phyloP scores from a whole-genome alignment of 2,329 filamentous ascomycete genomes.

The Anisogramma anomala region DNA sequence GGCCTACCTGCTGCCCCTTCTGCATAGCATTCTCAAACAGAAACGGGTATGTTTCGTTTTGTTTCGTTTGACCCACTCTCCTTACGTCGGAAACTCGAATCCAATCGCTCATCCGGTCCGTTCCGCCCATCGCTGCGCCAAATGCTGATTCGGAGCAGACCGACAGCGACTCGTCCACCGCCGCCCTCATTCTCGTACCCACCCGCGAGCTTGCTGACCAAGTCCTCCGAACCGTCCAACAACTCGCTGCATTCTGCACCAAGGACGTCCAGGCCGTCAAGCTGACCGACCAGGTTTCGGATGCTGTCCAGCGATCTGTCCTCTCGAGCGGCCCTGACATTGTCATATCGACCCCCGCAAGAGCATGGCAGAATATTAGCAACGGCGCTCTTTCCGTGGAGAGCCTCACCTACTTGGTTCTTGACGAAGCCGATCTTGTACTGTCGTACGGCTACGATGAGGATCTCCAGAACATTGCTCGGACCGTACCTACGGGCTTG shows the following conservation, averaged over 20 bases:
- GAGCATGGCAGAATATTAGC: constrained; percentile 68
- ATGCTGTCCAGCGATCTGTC: constrained; percentile 76
- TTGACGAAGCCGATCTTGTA: constrained; percentile 91
- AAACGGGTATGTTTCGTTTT: constrained; percentile 45
- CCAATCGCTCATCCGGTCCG: constrained; percentile 1
- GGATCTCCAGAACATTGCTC: constrained; percentile 69
- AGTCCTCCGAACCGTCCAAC: constrained; percentile 66
- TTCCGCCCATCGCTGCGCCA: constrained; percentile 15
- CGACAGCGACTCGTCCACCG: constrained; percentile 43
- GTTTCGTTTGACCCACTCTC: neutral
- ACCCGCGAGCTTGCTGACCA: constrained; percentile 92
- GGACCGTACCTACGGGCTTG: constrained; percentile 68
- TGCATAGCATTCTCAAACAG: constrained; percentile 70
- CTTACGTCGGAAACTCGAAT: too few species aligned
- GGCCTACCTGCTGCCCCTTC: constrained; percentile 84
- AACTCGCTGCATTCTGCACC: constrained; percentile 70
- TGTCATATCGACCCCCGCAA: constrained; percentile 80
- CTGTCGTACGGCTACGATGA: constrained; percentile 90
- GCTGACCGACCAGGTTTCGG: constrained; percentile 79
- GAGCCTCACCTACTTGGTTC: constrained; percentile 63
- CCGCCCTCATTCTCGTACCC: constrained; percentile 82
- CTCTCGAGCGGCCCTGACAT: constrained; percentile 80
- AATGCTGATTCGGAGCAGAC: constrained; percentile 25
- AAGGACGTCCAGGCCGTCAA: constrained; percentile 77
- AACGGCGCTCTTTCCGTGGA: constrained; percentile 59